Evolutionary conservation across 768 basidiomycete genomes (phyloP), one percentile per base, ranked within the genome.

Genomic region (Phaeotremella fagi): DNA sequence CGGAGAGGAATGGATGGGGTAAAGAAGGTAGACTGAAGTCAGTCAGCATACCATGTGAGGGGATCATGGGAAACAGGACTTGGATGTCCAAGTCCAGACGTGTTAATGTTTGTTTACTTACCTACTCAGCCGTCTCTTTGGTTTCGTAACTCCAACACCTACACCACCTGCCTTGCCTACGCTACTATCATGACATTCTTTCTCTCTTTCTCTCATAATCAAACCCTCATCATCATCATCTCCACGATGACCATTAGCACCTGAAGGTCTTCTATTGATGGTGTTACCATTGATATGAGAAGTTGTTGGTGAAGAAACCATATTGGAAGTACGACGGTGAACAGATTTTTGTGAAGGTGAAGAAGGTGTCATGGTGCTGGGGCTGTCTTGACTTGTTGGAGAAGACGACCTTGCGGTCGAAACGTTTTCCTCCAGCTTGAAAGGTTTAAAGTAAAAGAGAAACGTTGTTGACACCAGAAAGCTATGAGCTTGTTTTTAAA

Each of bases 111-210:
- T 28, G 28, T 38, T 44, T 38, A 46, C 68, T 63, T 54, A 68
- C 68, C 60, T 64, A 50, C 63, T 67, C 43, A 64, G 26, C 16
- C 68, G 46, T 41, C 61, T 45, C 41, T 67, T 70, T 1, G 66
- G 66, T 41, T 54, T 57, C 12, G 66, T 68, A 9, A 60, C 54
- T 3, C 66, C 66, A 11, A 54, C 57, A 15, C 59, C 59, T 6
- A 68, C 63, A 12, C 62, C 60, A 7, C 62, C 66, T 25, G 60
- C 66, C 25, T 59, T 57, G 4, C 66, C 66, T 28, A 60, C 45
- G 49, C 64, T 67, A 12, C 50, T 46, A 23, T 54, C 52, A 41
- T 41, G 38, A 9, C 58, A 54, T 27, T 37, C 45, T 38, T 41
- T 53, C n/a, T 41, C 48, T 36, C 50, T 51, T 16, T 51, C 48